Evolutionary conservation across 495 filamentous ascomycete genomes (phyloP).

Genomic region (Collariella sp.): DNA sequence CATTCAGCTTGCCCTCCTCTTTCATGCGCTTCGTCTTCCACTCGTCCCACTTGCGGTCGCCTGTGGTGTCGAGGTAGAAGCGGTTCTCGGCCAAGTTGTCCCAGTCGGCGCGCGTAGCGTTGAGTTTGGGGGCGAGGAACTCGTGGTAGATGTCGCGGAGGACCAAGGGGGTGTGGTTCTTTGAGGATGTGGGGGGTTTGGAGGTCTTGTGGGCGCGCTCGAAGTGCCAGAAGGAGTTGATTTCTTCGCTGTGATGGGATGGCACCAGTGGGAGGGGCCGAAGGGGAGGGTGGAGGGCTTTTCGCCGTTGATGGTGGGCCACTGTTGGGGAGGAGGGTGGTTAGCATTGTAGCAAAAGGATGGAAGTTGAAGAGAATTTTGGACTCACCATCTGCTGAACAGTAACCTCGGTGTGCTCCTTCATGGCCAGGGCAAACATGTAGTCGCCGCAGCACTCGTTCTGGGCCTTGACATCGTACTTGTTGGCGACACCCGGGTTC

Average conservation of each 20-base stretch:
- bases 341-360: conserved; percentile 7
- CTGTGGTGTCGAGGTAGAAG: conserved; percentile 27
- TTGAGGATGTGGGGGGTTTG: conserved; percentile 7
- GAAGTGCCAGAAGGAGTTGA: conserved; percentile 47
- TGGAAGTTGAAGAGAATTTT: background rate
- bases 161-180: conserved; percentile 20
- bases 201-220: conserved; percentile 37
- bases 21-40: conserved; percentile 26
- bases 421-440: conserved; percentile 50
- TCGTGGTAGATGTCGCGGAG: conserved; percentile 41
- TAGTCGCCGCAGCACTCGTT: conserved; percentile 62
- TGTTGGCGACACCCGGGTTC: conserved; percentile 33
- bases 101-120: conserved; percentile 36
- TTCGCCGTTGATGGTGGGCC: conserved; percentile 53
- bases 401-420: conserved; percentile 32
- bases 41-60: conserved; percentile 15
- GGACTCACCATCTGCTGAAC: conserved; percentile 32
- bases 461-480: conserved; percentile 47
- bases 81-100: conserved; percentile 41
- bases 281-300: conserved; percentile 44
- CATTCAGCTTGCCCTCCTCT: conserved; percentile 22
- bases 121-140: conserved; percentile 33
- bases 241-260: conserved; percentile 44
- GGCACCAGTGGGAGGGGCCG: conserved; percentile 49
- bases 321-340: conserved; percentile 19